These are phyloP conservation scores for Cucumis cinereus DNA, from an alignment of 306 rosid species.

Conservation along the genomic window DNA sequence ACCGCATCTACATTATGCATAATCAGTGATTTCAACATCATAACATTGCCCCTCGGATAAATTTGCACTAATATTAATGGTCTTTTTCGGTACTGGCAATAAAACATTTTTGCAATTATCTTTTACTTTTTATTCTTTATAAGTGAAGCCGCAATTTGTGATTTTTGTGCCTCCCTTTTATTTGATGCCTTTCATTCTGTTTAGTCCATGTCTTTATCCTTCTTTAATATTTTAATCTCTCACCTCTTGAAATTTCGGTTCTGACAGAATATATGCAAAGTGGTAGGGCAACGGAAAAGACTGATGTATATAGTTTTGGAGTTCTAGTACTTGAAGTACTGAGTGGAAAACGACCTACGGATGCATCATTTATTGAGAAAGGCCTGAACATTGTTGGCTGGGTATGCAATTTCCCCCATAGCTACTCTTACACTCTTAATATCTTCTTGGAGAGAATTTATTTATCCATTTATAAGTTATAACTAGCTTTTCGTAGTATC, in stretches of 20 bases:
- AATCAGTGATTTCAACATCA: not conserved
- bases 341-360: conserved; percentile 94
- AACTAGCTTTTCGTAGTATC: not conserved
- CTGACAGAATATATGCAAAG: conserved; percentile 96
- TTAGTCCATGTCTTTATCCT: too few species aligned
- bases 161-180: not conserved
- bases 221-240: not conserved
- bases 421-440: not conserved
- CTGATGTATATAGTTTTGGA: conserved; percentile 92
- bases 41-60: not conserved
- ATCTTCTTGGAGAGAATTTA: not conserved
- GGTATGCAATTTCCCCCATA: conserved; percentile 35
- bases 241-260: not conserved
- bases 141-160: not conserved
- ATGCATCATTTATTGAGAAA: conserved; percentile 87
- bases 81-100: not conserved
- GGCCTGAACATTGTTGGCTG: conserved; percentile 98
- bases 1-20: not conserved
- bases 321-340: conserved; percentile 84
- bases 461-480: not conserved
- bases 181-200: not conserved
- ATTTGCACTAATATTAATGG: not conserved
- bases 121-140: not conserved
- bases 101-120: not conserved
- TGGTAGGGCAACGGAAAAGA: conserved; percentile 98